Evolutionary conservation across 2,329 filamentous ascomycete genomes (phyloP).

Genomic region (Neofusicoccum cordaticola): DNA sequence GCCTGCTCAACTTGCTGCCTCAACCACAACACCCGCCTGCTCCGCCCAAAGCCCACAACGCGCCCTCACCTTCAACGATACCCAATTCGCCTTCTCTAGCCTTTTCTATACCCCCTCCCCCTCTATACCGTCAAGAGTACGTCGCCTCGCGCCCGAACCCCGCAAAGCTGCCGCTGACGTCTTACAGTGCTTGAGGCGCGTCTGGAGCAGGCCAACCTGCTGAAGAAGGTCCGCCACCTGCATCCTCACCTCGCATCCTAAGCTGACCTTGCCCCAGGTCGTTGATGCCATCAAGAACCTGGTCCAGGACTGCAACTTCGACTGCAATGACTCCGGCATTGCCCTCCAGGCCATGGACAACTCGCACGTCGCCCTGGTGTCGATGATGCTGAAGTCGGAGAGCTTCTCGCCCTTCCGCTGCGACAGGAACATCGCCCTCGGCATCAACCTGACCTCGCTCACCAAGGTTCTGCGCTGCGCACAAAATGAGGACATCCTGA

Average conservation of each 20-base stretch:
- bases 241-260: background rate
- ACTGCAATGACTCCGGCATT: constrained; percentile 99
- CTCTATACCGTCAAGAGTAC: constrained; percentile 17
- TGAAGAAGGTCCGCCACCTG: constrained; percentile 74
- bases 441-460: constrained; percentile 92
- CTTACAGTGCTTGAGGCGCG: constrained; percentile 86
- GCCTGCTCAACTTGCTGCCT: background rate
- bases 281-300: constrained; percentile 99
- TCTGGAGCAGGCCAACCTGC: constrained; percentile 85
- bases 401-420: constrained; percentile 93
- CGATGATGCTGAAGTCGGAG: constrained; percentile 97
- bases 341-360: constrained; percentile 99
- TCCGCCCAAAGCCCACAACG: background rate
- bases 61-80: constrained; percentile 4
- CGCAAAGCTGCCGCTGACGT: constrained; percentile 6
- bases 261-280: constrained; percentile 57
- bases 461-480: constrained; percentile 96
- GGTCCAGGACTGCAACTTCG: constrained; percentile 99
- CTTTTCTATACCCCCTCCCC: background rate
- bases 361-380: constrained; percentile 97
- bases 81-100: constrained; percentile 1
- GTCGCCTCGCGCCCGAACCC: background rate
- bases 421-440: constrained; percentile 97
- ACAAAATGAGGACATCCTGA: constrained; percentile 90
- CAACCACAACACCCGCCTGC: background rate